Evolutionary conservation across 2,329 filamentous ascomycete species (phyloP), one percentile per base, ranked within the genome.

Genomic region (Rutstroemia sp.): DNA sequence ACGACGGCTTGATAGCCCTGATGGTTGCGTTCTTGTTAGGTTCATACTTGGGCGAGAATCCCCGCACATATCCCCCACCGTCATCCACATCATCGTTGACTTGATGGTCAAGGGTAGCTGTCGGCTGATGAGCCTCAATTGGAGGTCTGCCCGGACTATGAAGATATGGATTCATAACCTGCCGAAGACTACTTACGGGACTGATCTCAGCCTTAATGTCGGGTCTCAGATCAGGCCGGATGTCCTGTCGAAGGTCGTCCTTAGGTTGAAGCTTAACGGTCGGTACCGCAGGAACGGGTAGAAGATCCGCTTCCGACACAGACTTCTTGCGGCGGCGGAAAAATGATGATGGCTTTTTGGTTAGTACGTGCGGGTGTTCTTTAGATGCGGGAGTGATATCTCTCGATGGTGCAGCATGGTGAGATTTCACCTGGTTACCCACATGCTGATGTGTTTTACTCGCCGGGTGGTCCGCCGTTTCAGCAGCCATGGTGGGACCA

Each of bases 301-400:
- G 83, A 37, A 87, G 83, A 21, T 82, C 78, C 46, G 64, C 71
- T 60, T 95, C 91, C 14, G 83, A 81, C 37, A 90, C 73, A 5
- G 92, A 96, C 79, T 92, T 95, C 80, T 97, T 97, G 61, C 92
- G 82, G 58, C 94, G 81, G 60, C 94, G 82, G 74, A 97, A 97
- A 74, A 99, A 97, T 0, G 90, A 92, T 1, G 92, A 95, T 4
- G 89, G 83, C 71, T 96, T 96, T 76, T 96, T 96, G 65, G 89
- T 88, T 51, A 96, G 74, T 3, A 67, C 61, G 60, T 68, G 65
- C 2, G 61, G 45, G 30, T 60, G 59, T 49, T 70, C 67, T 54
- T 66, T 68, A 5, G 65, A 57, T 6, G 65, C 48, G 21, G 64
- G 63, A 12, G 67, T 63, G 6, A 58, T 53, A 60, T 69, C 64